These are phyloP conservation scores for Eucalyptus shirleyi DNA, from an alignment of 345 rosid genomes.

Conservation along the genomic window DNA sequence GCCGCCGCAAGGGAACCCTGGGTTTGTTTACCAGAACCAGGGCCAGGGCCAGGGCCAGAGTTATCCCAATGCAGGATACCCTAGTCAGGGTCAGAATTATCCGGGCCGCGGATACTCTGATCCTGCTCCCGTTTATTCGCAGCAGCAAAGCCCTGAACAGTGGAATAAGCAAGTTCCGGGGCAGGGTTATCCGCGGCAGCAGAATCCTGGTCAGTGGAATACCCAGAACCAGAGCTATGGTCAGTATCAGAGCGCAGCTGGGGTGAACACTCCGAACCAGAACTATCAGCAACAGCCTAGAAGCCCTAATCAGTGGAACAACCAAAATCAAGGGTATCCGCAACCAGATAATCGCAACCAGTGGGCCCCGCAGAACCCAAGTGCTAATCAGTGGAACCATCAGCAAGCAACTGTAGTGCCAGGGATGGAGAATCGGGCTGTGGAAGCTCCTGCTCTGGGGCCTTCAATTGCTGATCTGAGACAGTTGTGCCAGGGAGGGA, in stretches of 20 bases:
- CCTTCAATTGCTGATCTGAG: constrained; percentile 7
- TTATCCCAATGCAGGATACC: neutral
- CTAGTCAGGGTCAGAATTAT: neutral
- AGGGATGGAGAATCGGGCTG: neutral
- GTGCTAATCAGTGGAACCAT: constrained; percentile 13
- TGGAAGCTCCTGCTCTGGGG: neutral
- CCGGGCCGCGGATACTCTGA: neutral
- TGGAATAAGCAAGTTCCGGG: neutral
- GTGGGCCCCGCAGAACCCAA: constrained; percentile 22
- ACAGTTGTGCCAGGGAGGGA: constrained; percentile 22
- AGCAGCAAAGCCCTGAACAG: neutral
- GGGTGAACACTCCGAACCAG: neutral
- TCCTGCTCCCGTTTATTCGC: neutral
- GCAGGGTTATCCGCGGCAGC: neutral
- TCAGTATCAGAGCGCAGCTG: neutral
- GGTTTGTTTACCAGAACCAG: neutral
- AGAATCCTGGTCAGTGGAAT: constrained; percentile 12
- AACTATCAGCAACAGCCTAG: neutral
- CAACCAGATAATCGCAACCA: constrained; percentile 22
- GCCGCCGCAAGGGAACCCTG: neutral
- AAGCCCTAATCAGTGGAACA: constrained; percentile 13
- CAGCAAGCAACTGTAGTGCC: constrained; percentile 2
- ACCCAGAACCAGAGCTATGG: neutral
- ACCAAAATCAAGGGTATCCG: constrained; percentile 8
- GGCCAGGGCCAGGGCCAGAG: neutral